These are phyloP conservation scores for Eragrostis nindensis DNA, from an alignment of 176 grass and related monocot genomes.

Conservation along the genomic window DNA sequence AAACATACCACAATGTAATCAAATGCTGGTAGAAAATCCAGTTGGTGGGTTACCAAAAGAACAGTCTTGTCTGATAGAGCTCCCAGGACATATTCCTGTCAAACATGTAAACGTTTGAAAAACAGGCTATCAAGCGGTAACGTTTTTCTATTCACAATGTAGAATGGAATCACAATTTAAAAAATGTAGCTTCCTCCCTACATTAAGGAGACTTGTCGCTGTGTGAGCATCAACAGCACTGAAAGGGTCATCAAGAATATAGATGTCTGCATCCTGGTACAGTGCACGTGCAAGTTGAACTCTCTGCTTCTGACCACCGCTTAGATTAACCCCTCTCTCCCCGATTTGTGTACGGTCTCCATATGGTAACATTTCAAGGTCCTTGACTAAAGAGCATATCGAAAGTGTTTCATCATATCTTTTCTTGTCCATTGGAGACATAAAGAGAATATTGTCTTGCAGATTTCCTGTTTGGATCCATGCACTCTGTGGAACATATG, in stretches of 20 bases:
- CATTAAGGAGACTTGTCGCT: conserved; percentile 82
- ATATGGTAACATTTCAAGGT: conserved; percentile 78
- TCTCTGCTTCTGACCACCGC: conserved; percentile 95
- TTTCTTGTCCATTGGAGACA: conserved; percentile 67
- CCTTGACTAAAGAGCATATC: conserved; percentile 75
- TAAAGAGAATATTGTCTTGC: conserved; percentile 91
- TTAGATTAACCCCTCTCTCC: conserved; percentile 91
- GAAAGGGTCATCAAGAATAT: conserved; percentile 96
- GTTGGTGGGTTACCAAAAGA: conserved; percentile 91
- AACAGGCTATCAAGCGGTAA: too few species aligned
- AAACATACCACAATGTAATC: conserved; percentile 68
- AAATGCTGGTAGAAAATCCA: conserved; percentile 87
- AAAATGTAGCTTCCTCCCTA: conserved; percentile 26
- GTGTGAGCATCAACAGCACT: conserved; percentile 96
- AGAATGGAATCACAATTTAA: too few species aligned
- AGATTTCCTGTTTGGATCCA: conserved; percentile 94
- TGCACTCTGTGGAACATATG: conserved; percentile 90
- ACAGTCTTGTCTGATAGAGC: conserved; percentile 84
- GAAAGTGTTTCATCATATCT: conserved; percentile 77
- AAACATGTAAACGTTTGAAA: not conserved
- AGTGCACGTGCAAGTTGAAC: conserved; percentile 90
- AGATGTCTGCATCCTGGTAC: conserved; percentile 88
- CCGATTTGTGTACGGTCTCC: conserved; percentile 85
- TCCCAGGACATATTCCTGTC: conserved; percentile 85
- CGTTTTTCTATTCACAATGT: not conserved